Conservation (phyloP, 2,329 filamentous ascomycete genomes). For the Sporothrix globosa region DNA sequence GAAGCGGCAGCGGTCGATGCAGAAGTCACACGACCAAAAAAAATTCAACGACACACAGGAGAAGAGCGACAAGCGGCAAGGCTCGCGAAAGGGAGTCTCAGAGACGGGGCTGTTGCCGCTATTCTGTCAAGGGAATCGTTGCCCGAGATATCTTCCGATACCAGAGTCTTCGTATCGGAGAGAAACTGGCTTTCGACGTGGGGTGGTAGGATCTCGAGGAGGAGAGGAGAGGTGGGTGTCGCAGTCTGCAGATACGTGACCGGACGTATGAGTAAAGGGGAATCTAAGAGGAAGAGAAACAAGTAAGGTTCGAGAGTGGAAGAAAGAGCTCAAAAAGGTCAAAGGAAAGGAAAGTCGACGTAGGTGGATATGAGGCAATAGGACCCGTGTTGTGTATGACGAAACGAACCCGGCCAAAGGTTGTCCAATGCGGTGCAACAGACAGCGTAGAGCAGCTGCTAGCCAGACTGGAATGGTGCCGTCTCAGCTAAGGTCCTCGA, state of each 20-base stretch:
- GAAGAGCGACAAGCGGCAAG: background rate
- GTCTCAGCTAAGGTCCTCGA: constrained; percentile 29
- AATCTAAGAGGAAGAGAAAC: background rate
- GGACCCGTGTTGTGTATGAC: constrained; percentile 4
- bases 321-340: constrained; percentile 2
- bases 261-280: too few species aligned
- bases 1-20: constrained; percentile 19
- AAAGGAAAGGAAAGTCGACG: background rate
- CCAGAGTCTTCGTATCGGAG: background rate
- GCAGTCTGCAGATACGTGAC: constrained; percentile 7
- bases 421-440: constrained; percentile 31
- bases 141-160: background rate
- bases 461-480: constrained; percentile 25
- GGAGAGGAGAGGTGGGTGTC: background rate
- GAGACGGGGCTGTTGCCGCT: background rate
- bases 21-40: constrained; percentile 23
- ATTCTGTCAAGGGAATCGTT: background rate
- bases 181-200: background rate
- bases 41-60: background rate
- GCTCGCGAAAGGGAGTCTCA: background rate
- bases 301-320: background rate
- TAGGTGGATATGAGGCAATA: background rate
- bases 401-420: constrained; percentile 20
- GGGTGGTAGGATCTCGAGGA: constrained; percentile 9
- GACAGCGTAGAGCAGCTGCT: constrained; percentile 7